Percentiles rank a stretch among this genome's conserved stretches.
Conservation (phyloP, 768 basidiomycete species). For the Phanerochaete carnosa region DNA sequence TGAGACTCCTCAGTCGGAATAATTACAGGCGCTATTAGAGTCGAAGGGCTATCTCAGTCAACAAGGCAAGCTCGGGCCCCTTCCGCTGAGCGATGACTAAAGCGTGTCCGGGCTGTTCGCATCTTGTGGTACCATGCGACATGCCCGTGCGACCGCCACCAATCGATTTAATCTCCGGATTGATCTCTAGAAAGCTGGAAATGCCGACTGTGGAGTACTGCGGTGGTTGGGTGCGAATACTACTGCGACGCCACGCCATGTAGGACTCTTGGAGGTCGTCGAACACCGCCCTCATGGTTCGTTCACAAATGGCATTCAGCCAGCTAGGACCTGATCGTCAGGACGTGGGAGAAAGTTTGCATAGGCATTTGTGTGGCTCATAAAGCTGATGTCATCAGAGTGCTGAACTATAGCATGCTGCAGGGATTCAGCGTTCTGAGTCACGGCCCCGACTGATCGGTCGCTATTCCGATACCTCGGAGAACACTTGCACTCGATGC, state of each 20-base stretch:
- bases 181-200: conserved; percentile 8
- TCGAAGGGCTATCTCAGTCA: conserved; percentile 33
- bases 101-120: conserved; percentile 34
- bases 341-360: conserved; percentile 26
- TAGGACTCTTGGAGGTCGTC: conserved; percentile 23
- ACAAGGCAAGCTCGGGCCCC: conserved; percentile 37
- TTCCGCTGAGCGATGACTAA: conserved; percentile 44
- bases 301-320: conserved; percentile 22
- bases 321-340: conserved; percentile 18
- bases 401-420: conserved; percentile 28
- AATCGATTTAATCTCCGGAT: conserved; percentile 25
- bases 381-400: conserved; percentile 22
- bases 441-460: background rate
- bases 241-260: conserved; percentile 25
- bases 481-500: background rate
- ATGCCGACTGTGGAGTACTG: background rate
- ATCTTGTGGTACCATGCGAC: background rate
- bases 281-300: conserved; percentile 24
- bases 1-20: conserved; percentile 40
- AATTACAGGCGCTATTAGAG: conserved; percentile 38
- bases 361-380: conserved; percentile 19
- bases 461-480: too few relatives aligned
- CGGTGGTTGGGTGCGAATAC: background rate
- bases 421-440: background rate
- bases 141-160: background rate